phyloP scores from a whole-genome alignment of 2,329 filamentous ascomycete genomes.

The Coniochaeta sp. region DNA sequence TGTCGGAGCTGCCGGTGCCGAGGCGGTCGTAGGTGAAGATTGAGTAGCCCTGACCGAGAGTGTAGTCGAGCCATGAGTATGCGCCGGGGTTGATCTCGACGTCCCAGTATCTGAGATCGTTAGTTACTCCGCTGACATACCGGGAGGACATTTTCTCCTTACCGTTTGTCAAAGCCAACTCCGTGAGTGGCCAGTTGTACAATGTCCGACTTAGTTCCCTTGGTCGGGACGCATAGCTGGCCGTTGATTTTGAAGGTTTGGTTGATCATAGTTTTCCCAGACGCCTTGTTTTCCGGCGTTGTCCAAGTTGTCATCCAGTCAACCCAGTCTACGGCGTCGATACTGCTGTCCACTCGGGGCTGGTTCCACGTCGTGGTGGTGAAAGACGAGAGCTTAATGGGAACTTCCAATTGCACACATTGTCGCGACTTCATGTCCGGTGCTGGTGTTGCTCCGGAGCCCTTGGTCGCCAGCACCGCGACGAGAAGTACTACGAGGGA shows the following conservation, averaged over 20 bases:
- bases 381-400: slow-evolving; percentile 8
- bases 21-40: slow-evolving; percentile 57
- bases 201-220: slow-evolving; percentile 10
- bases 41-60: slow-evolving; percentile 40
- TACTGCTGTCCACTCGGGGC: slow-evolving; percentile 17
- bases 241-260: slow-evolving; percentile 13
- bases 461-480: too few species aligned
- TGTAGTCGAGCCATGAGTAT: slow-evolving; percentile 54
- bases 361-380: slow-evolving; percentile 9
- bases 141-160: too few species aligned
- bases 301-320: slow-evolving; percentile 13
- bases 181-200: slow-evolving; percentile 36
- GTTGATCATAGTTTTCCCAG: slow-evolving; percentile 8
- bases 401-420: slow-evolving; percentile 8
- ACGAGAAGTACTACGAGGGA: too few species aligned
- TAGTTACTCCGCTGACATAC: too few species aligned
- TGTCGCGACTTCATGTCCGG: not conserved
- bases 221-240: slow-evolving; percentile 15
- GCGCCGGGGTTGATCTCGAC: slow-evolving; percentile 48
- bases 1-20: slow-evolving; percentile 51
- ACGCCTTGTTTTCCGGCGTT: slow-evolving; percentile 5
- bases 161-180: slow-evolving; percentile 29
- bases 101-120: slow-evolving; percentile 51
- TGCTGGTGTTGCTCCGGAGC: too few species aligned
- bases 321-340: slow-evolving; percentile 18